Evolutionary conservation across 805 yeast species (phyloP).

Genomic region (Metschnikowia corniflorae): DNA sequence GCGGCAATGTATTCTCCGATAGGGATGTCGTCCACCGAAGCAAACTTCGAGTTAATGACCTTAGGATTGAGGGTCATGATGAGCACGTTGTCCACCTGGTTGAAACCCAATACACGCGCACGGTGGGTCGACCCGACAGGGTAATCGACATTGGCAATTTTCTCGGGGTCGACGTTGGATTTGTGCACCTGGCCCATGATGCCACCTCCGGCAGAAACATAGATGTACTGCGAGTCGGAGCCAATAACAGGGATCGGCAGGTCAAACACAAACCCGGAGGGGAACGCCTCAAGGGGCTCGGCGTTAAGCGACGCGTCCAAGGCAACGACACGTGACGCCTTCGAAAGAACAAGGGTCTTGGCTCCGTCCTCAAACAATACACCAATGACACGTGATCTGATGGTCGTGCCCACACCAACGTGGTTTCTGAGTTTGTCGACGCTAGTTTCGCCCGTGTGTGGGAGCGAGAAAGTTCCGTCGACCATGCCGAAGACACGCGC

Average conservation of each 20-base stretch:
- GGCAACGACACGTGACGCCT: constrained; percentile 51
- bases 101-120: constrained; percentile 76
- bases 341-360: constrained; percentile 62
- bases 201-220: constrained; percentile 52
- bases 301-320: constrained; percentile 21
- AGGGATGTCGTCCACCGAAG: constrained; percentile 70
- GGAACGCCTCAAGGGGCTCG: constrained; percentile 57
- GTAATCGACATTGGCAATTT: constrained; percentile 46
- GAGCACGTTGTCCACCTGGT: constrained; percentile 61
- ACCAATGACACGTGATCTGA: constrained; percentile 71
- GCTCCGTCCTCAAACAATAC: constrained; percentile 45
- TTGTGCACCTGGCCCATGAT: constrained; percentile 71
- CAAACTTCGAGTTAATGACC: constrained; percentile 58
- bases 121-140: constrained; percentile 61
- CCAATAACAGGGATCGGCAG: constrained; percentile 60
- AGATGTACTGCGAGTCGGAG: constrained; percentile 53
- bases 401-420: constrained; percentile 61
- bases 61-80: constrained; percentile 67
- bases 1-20: constrained; percentile 63
- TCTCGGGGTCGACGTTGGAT: constrained; percentile 58
- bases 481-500: constrained; percentile 72
- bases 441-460: constrained; percentile 58
- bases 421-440: constrained; percentile 51
- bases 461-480: constrained; percentile 63
- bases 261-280: constrained; percentile 66